Evolutionary conservation across 257 asterid genomes (phyloP).

Genomic region (Solanum lycopersicoides): DNA sequence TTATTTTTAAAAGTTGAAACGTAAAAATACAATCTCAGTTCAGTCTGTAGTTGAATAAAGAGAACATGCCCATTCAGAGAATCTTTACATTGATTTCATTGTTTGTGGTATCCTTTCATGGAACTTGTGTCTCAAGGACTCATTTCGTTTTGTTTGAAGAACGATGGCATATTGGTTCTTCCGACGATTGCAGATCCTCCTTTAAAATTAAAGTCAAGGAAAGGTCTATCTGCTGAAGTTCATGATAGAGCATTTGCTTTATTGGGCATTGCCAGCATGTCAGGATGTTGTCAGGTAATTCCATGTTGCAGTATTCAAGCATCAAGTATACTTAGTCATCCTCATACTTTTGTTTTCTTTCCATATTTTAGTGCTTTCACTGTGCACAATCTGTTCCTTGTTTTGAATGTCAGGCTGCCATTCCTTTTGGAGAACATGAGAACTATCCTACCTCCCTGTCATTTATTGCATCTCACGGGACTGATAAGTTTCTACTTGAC

Average conservation of each 20-base stretch:
- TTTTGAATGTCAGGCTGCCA: slow-evolving; percentile 37
- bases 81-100: background rate
- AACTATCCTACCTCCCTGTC: slow-evolving; percentile 66
- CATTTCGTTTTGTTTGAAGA: slow-evolving; percentile 24
- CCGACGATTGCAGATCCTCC: slow-evolving; percentile 88
- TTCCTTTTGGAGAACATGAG: slow-evolving; percentile 74
- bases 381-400: background rate
- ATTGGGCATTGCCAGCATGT: slow-evolving; percentile 68
- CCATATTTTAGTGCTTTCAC: background rate
- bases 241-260: slow-evolving; percentile 46
- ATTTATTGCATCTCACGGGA: slow-evolving; percentile 68
- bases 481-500: slow-evolving; percentile 88
- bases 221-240: slow-evolving; percentile 35
- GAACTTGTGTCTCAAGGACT: background rate
- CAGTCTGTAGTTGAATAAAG: background rate
- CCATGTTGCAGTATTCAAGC: background rate
- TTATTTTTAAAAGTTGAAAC: background rate
- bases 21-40: background rate
- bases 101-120: background rate
- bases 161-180: slow-evolving; percentile 64
- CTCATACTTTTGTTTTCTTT: background rate
- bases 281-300: slow-evolving; percentile 85
- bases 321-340: background rate
- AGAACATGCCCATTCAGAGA: background rate
- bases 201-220: slow-evolving; percentile 36